Evolutionary conservation across 257 asterid species (phyloP), one percentile per base, ranked within the genome.

Genomic region (Ligustrum vulgare): DNA sequence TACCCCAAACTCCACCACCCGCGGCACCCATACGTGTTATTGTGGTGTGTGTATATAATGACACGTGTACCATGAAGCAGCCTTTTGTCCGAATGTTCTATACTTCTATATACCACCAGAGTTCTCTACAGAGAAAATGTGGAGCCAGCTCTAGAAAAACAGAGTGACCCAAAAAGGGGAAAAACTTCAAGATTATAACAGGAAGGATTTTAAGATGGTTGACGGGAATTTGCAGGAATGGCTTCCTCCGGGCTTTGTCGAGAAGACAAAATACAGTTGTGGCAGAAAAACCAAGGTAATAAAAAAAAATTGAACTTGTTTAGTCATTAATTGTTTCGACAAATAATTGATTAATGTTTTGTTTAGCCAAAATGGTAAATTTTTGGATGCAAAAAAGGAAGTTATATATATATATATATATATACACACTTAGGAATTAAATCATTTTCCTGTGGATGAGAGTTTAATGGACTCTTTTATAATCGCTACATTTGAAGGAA

Each of bases 201-300:
- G 63, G 63, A 54, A n/a, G 28, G 7, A 47, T 69, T 20, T 7
- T 8, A 16, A 67, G 34, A 67, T 67, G 71, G 71, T 33, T 35
- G 28, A 39, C 71, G 51, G 31, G 3, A 67, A 67, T 33, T 67
- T 13, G 20, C 43, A 51, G 71, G 71, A 67, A 43, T 67, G 71
- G 71, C 71, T 69, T 69, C 72, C 54, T 69, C 56, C 54, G 56
- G 72, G 72, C 2, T 37, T 69, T 37, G 34, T n/a, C 9, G n/a
- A 69, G 72, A 69, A 69, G 15, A 69, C 20, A 4, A 47, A 69
- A 28, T 15, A 35, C 34, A 37, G 8, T 1, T n/a, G 3, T 13
- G 54, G 72, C 31, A 69, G n/a, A 47, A 37, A 37, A 10, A 23
- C 37, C 56, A 37, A 69, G 72, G 72, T 37, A 37, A 37, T 69